Conservation (phyloP, 225 moss, liverwort and hornwort species). For the Marchantia paleacea region DNA sequence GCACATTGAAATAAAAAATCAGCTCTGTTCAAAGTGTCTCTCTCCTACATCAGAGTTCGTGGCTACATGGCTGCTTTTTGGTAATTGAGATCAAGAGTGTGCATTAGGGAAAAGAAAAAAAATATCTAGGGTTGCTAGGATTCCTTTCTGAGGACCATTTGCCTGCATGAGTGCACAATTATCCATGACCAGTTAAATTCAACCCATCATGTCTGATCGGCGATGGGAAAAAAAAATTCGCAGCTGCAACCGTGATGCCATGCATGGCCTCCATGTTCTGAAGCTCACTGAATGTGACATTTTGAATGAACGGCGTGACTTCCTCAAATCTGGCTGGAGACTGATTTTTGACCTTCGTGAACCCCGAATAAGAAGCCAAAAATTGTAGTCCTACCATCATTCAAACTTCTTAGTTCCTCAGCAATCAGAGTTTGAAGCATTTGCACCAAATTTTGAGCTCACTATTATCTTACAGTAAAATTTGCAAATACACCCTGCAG, state of each 20-base stretch:
- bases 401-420: conserved; percentile 9
- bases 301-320: conserved; percentile 1
- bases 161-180: too few species aligned
- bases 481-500: conserved; percentile 25
- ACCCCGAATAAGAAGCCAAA: conserved; percentile 20
- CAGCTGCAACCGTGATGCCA: conserved; percentile 3
- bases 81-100: too few species aligned
- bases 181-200: too few species aligned
- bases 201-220: too few species aligned
- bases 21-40: too few species aligned
- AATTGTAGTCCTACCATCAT: conserved; percentile 10
- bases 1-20: too few species aligned
- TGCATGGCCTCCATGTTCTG: background rate
- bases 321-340: conserved; percentile 15
- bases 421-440: conserved; percentile 8
- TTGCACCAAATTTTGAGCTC: conserved; percentile 30
- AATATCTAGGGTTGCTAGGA: too few species aligned
- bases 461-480: conserved; percentile 45
- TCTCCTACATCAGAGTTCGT: too few species aligned
- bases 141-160: too few species aligned
- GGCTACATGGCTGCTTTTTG: too few species aligned
- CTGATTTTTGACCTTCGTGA: conserved; percentile 28
- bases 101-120: too few species aligned
- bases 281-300: background rate
- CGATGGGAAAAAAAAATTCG: background rate